A percentile compares a stretch with the other conserved stretches of the same genome.
phyloP scores from a whole-genome alignment of 1,139 yeast species.

The Yarrowia galli region DNA sequence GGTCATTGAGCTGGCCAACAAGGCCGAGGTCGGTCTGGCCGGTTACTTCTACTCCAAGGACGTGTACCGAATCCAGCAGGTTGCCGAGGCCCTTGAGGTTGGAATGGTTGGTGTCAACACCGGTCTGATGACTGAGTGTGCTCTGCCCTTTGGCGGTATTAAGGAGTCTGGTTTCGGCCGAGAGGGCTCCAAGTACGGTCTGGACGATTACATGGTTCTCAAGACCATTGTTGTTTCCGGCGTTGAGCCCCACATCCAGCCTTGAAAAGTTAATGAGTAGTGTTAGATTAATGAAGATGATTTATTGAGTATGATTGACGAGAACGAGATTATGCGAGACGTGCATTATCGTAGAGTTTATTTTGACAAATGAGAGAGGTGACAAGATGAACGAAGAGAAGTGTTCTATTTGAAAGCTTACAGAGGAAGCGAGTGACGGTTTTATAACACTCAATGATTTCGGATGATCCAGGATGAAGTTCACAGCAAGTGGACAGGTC shows the following conservation, averaged over 20 bases:
- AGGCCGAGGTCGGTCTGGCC: slow-evolving; percentile 74
- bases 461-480: no score
- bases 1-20: slow-evolving; percentile 73
- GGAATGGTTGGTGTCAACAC: slow-evolving; percentile 87
- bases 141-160: slow-evolving; percentile 82
- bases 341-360: slow-evolving; percentile 18
- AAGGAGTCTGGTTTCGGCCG: slow-evolving; percentile 84
- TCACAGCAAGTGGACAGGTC: no score
- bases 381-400: neutral
- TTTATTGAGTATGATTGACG: neutral
- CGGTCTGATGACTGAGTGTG: slow-evolving; percentile 72
- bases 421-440: no score
- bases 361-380: neutral
- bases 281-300: slow-evolving; percentile 23
- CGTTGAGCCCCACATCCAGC: slow-evolving; percentile 38
- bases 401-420: no score
- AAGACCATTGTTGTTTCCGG: slow-evolving; percentile 59
- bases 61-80: slow-evolving; percentile 65
- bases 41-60: slow-evolving; percentile 79
- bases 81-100: slow-evolving; percentile 74
- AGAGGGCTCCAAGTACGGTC: slow-evolving; percentile 78
- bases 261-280: neutral
- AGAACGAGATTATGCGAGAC: neutral
- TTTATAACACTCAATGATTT: no score
- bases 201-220: slow-evolving; percentile 73